A percentile compares a stretch with the other conserved stretches of the same genome.
phyloP scores from a whole-genome alignment of 768 basidiomycete genomes.

The Hygrocybe coccinea region DNA sequence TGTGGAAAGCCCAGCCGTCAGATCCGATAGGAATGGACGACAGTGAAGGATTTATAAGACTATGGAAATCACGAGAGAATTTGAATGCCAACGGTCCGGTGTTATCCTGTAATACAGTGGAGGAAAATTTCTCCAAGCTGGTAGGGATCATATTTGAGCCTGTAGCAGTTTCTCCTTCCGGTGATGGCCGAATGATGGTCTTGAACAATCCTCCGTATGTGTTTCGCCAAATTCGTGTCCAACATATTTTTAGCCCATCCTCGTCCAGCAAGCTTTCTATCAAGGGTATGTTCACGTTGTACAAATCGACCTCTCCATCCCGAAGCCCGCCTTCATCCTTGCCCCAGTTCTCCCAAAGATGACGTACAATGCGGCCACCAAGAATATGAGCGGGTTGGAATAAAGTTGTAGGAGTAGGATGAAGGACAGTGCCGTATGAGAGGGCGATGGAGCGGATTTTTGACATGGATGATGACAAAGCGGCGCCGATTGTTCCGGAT shows the following conservation, averaged over 20 bases:
- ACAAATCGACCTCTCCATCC: constrained; percentile 69
- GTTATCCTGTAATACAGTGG: constrained; percentile 14
- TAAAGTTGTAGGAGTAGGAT: constrained; percentile 56
- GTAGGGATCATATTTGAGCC: constrained; percentile 15
- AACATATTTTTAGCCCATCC: constrained; percentile 61
- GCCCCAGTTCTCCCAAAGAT: constrained; percentile 87
- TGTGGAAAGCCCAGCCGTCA: constrained; percentile 74
- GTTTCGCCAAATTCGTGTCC: constrained; percentile 85
- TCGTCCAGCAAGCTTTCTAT: constrained; percentile 57
- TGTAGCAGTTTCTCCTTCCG: constrained; percentile 41
- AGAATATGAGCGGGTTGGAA: constrained; percentile 72
- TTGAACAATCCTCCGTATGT: constrained; percentile 80
- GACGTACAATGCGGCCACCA: constrained; percentile 57
- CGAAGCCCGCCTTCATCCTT: constrained; percentile 54
- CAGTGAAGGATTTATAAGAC: constrained; percentile 55
- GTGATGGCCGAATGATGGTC: constrained; percentile 28
- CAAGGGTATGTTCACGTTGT: constrained; percentile 85
- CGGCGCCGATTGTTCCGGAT: constrained; percentile 89
- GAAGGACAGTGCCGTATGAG: constrained; percentile 77
- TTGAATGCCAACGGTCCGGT: constrained; percentile 56
- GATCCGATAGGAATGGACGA: constrained; percentile 66
- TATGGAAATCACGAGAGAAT: constrained; percentile 65
- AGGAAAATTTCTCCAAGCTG: constrained; percentile 4
- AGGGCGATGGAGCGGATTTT: constrained; percentile 74
- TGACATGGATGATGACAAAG: constrained; percentile 73